Evolutionary conservation across 2,329 filamentous ascomycete species (phyloP).

Genomic region (Penicillium sp.): DNA sequence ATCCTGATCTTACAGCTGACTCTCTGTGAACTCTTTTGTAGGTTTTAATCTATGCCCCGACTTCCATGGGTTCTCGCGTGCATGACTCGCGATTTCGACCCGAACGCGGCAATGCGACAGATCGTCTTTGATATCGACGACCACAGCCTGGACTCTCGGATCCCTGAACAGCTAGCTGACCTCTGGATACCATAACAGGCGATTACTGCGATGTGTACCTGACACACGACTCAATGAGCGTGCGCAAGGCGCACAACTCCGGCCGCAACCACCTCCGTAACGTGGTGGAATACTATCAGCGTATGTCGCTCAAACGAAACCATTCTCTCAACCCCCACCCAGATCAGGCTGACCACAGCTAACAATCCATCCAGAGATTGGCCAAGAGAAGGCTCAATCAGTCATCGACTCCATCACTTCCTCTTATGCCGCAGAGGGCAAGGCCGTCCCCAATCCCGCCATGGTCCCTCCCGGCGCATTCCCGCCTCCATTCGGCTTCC

Average conservation of each 20-base stretch:
- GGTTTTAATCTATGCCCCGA: conserved; percentile 35
- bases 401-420: conserved; percentile 98
- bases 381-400: conserved; percentile 96
- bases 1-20: conserved; percentile 41
- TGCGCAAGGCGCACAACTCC: conserved; percentile 97
- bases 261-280: conserved; percentile 96
- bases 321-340: no score
- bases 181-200: conserved; percentile 48
- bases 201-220: conserved; percentile 99
- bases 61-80: background rate
- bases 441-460: conserved; percentile 83
- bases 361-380: conserved; percentile 70
- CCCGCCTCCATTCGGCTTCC: conserved; percentile 65
- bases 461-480: conserved; percentile 62
- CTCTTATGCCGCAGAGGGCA: conserved; percentile 92
- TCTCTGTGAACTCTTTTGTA: conserved; percentile 69
- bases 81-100: conserved; percentile 6
- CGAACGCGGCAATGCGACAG: conserved; percentile 13
- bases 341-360: background rate
- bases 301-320: conserved; percentile 50
- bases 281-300: conserved; percentile 98
- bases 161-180: conserved; percentile 14
- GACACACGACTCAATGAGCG: conserved; percentile 99
- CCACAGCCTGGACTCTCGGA: background rate
- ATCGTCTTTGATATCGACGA: conserved; percentile 1